Evolutionary conservation across 2,329 filamentous ascomycete species (phyloP), one percentile per base, ranked within the genome.

Genomic region (Cladosporium sp.): DNA sequence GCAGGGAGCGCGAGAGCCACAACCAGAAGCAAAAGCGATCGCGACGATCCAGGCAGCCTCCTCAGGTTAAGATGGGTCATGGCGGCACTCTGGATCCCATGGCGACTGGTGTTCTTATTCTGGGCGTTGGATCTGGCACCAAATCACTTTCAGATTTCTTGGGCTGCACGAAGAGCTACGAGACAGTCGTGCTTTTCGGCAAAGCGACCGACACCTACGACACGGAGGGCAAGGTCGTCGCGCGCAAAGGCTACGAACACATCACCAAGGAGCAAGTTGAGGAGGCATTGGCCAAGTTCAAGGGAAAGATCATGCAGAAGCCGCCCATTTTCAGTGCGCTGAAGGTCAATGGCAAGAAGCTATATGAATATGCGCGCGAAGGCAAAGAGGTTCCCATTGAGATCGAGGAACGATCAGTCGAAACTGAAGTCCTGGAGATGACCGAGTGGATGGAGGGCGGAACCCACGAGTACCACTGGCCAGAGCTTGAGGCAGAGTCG

Each of bases 311-410:
- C 68, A 87, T 89, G 78, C 94, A 99, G 78, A 87, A 90, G 65
- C 94, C 94, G 38, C 93, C 93, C 5, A 84, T 99, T 19, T 99
- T 92, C 75, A 96, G 91, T 30, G 94, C 94, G 9, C 80, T 97
- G 62, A 92, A 93, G 73, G 90, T 97, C 74, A 85, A 97, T 65
- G 94, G 94, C 2, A 97, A 97, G 79, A 89, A 90, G 36, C 81
- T 97, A 51, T 99, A 99, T 72, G 92, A 99, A 75, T 97, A 97
- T 74, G 94, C 94, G 19, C 83, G 94, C 51, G 90, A 92, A 72
- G 94, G 94, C 15, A 91, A 88, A 69, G 85, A 90, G 37, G 87
- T 96, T 15, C 94, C 94, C 0, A 81, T 88, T 58, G 88, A 96
- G 72, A 94, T 99, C 60, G 82, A 92, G 71, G 85, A 88, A 56